Base-by-base conservation (phyloP, 495 filamentous ascomycete genomes). In the Pseudevernia furfuracea region DNA sequence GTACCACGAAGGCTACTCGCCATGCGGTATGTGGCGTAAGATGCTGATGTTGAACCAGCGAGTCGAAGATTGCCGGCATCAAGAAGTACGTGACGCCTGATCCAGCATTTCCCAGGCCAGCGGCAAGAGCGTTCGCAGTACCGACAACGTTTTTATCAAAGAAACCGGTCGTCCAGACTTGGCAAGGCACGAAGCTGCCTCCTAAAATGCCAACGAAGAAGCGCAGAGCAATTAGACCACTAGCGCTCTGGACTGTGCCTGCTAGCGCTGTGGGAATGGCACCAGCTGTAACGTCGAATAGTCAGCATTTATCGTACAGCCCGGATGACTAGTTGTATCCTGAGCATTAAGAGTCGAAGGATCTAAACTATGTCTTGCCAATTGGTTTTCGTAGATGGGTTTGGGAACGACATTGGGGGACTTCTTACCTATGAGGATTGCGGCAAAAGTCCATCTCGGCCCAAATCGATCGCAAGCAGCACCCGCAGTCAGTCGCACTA, bases 131-230 rank as follows among this genome's bases (percentile, higher is more conserved):
- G 69, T 96, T 97, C 60, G 92, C 91, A 5, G 90, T 89, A 38
- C 93, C 93, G 23, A 97, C 89, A n/a, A 96, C 85, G 71, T 89
- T 94, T 78, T 94, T 96, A 77, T 97, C 93, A 69, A 93, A 96
- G 79, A 92, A 96, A 1, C 88, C 91, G 0, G 93, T 96, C 39
- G 87, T 89, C 92, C 92, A 97, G 4, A 96, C 93, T 69, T 96
- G 92, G 73, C 93, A 96, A 6, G 93, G 93, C 3, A 97, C 91
- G 68, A 97, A 97, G 4, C 82, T 82, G 1, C 87, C 93, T 28
- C 93, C 93, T 3, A 97, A 81, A 59, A 97, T 95, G 34, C 93
- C 92, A 62, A 96, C 82, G 75, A 96, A 96, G 77, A 96, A 95
- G 38, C 93, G 85, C 57, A 92, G 76, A 9, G 86, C 79, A 60